Evolutionary conservation across 345 rosid species (phyloP), one percentile per base, ranked within the genome.

Genomic region (Gossypium longicalyx): DNA sequence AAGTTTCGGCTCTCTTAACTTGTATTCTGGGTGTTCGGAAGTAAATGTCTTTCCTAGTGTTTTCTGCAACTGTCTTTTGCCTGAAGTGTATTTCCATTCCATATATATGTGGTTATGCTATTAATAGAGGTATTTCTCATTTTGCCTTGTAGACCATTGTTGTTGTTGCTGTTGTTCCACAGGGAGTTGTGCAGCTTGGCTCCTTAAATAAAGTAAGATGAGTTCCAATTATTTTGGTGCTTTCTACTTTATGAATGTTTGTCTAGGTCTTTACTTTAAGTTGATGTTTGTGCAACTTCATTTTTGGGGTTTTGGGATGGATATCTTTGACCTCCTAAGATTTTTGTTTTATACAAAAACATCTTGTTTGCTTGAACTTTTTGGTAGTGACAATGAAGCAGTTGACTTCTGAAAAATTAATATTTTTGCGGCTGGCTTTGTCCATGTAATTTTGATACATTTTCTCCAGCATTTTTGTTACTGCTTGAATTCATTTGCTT

Each of bases 151-250:
- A 91, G 98, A 89, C 98, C 77, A 84, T 90, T 80, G 86, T 83
- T 74, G 88, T 89, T 67, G 85, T 88, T 48, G 89, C 97, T 80
- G 92, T 88, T 77, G 87, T 83, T 80, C 87, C 94, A n/a, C 83
- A 81, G 80, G 98, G 97, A 80, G 97, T 94, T 76, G 85, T 91
- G 67, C 98, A 94, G 84, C 92, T 94, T 77, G 98, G 94, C 74
- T 91, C 97, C 67, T 80, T 86, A 65, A 78, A 72, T 74, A 83
- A 87, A 77, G 98, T 94, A 88, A 87, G 97, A 75, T 25, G 48
- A 75, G 38, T 76, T 81, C 65, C 66, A 17, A 1, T 49, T 64
- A 16, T 62, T 59, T 65, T 58, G 16, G 25, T 77, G 29, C 59
- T 72, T 78, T 78, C 41, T 57, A 70, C 52, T 11, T 25, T 15